A percentile compares a stretch with the other conserved stretches of the same genome.
Conservation (phyloP, 1,139 yeast species). For the Scheffersomyces titani region DNA sequence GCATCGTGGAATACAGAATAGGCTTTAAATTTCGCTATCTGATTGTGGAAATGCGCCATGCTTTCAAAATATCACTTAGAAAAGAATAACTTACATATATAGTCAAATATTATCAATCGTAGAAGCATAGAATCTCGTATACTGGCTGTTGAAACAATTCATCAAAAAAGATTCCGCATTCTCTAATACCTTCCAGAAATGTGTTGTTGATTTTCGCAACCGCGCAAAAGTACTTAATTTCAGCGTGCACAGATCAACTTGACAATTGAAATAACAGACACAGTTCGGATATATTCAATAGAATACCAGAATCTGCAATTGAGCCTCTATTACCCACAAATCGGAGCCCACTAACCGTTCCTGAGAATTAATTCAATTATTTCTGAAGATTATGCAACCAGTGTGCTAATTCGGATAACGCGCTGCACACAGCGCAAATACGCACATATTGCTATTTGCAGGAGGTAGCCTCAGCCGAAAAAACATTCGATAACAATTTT, state of each 20-base stretch:
- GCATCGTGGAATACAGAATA: not conserved
- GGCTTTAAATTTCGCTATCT: not conserved
- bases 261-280: no score
- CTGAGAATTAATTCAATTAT: not conserved
- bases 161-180: no score
- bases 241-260: no score
- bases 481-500: not conserved
- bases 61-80: not conserved
- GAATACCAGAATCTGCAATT: not conserved
- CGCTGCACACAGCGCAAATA: not conserved
- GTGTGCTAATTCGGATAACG: not conserved
- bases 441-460: not conserved
- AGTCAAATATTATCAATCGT: no score
- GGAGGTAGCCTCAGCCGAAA: not conserved
- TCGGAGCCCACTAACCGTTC: not conserved
- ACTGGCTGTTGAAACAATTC: no score
- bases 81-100: no score
- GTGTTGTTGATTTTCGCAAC: no score
- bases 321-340: not conserved
- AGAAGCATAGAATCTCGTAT: no score
- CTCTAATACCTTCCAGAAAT: no score
- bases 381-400: not conserved
- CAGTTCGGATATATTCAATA: not conserved
- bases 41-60: not conserved
- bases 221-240: no score